Base-by-base conservation (phyloP, 305 asterid species). In the Fraxinus greggii region DNA sequence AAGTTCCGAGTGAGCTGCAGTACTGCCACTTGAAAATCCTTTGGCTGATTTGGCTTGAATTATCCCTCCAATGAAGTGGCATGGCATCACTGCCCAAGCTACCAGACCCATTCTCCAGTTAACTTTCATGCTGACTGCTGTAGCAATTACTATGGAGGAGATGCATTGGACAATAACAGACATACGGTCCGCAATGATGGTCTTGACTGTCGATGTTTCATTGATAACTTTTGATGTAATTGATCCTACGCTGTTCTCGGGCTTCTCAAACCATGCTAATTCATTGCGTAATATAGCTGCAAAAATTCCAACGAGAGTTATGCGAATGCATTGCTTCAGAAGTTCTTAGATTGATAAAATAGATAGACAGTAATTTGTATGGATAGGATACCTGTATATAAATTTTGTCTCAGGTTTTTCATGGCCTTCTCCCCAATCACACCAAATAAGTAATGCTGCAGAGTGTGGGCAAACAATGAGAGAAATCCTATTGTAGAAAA, bases 61-160 rank as follows among this genome's bases (percentile, higher is more conserved):
- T 81, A 92, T 88, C 65, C 97, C 97, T 59, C 98, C 98, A 12
- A 92, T 90, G 88, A 92, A 94, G 90, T 92, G 97, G 83, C 96
- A 90, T 75, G 98, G 96, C 97, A 92, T 92, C 86, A 92, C 96
- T 17, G 94, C 97, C 98, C 98, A 92, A 67, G 96, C 95, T 72
- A 92, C 96, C 79, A 91, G 87, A 63, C 95, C 93, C 97, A 92
- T 94, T 87, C 97, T 87, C 98, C 98, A 91, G 92, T 83, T 73
- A 33, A 89, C 94, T 87, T 21, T 90, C 88, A 91, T 89, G 92
- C 97, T 91, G 77, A 94, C 96, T 65, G 74, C 59, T 63, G 97
- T 90, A 82, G 98, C 97, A 72, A 94, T 94, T 86, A 91, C 36
- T 83, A 92, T 94, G 82, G 95, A 90, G 54, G 95, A 92, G 76